These are phyloP conservation scores for Mycena amicta DNA, from an alignment of 768 basidiomycete species.

Conservation along the genomic window DNA sequence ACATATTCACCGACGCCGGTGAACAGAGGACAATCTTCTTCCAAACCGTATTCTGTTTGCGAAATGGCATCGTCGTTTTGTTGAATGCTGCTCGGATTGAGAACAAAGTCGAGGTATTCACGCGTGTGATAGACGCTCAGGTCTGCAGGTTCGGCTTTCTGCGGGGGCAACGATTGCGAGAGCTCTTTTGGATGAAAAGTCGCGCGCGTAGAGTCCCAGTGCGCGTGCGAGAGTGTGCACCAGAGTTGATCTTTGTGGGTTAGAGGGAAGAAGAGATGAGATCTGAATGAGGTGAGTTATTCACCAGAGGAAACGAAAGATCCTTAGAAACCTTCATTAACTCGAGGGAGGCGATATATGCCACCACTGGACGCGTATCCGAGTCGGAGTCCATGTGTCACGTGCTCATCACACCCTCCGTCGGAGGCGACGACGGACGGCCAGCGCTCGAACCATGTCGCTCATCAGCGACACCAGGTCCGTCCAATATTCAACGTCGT, in stretches of 20 bases:
- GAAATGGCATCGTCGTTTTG: conserved; percentile 10
- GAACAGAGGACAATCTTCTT: conserved; percentile 87
- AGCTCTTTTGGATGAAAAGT: conserved; percentile 32
- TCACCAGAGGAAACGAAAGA: no score
- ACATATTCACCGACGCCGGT: conserved; percentile 69
- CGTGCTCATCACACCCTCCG: neutral
- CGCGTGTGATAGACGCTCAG: conserved; percentile 69
- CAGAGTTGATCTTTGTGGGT: conserved; percentile 61
- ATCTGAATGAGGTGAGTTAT: no score
- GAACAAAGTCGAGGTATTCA: conserved; percentile 68
- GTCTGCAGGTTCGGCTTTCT: neutral
- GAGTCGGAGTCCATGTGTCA: neutral
- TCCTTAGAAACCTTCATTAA: conserved; percentile 15
- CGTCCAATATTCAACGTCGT: conserved; percentile 25
- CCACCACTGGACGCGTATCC: conserved; percentile 1
- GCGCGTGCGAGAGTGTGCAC: conserved; percentile 66
- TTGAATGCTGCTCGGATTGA: conserved; percentile 37
- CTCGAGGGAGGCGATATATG: conserved; percentile 20
- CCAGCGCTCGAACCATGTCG: conserved; percentile 24
- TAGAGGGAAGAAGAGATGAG: conserved; percentile 68
- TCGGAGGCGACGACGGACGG: neutral
- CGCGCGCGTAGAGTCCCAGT: conserved; percentile 48
- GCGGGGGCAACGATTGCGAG: conserved; percentile 37
- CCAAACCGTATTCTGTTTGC: conserved; percentile 54
- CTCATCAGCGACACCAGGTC: conserved; percentile 64